Evolutionary conservation across 2,329 filamentous ascomycete species (phyloP).

Genomic region (Tolypocladium album): DNA sequence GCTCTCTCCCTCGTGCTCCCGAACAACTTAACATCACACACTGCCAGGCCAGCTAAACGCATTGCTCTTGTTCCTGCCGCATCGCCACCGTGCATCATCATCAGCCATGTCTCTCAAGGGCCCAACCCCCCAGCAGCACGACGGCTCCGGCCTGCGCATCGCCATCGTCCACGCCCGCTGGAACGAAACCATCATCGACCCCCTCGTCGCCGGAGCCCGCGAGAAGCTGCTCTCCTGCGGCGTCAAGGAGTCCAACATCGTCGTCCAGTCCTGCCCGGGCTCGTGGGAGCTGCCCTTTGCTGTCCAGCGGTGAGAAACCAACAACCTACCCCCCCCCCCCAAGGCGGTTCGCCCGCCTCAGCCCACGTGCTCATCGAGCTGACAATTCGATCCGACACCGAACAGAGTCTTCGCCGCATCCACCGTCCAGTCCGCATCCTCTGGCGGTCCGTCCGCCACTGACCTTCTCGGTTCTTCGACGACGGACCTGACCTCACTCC

Average conservation of each 20-base stretch:
- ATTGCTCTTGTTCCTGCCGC: neutral
- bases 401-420: conserved; percentile 71
- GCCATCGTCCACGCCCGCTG: conserved; percentile 94
- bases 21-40: neutral
- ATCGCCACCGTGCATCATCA: neutral
- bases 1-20: neutral
- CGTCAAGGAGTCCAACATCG: conserved; percentile 80
- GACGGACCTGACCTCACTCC: conserved; percentile 50
- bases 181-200: conserved; percentile 82
- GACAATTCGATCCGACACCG: conserved; percentile 1
- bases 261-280: conserved; percentile 81
- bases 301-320: conserved; percentile 61
- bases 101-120: conserved; percentile 39
- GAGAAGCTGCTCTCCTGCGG: conserved; percentile 68
- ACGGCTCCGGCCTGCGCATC: conserved; percentile 69
- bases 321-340: neutral
- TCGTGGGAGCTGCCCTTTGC: conserved; percentile 92
- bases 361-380: conserved; percentile 7
- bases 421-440: conserved; percentile 66
- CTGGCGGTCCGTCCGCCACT: conserved; percentile 54
- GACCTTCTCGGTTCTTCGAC: conserved; percentile 64
- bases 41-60: neutral
- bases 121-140: conserved; percentile 45
- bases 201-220: conserved; percentile 71
- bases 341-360: neutral